Percentiles rank a stretch among this genome's conserved stretches.
These are phyloP conservation scores for Tausonia pullulans DNA, from an alignment of 1,284 basidiomycete species.

Conservation along the genomic window DNA sequence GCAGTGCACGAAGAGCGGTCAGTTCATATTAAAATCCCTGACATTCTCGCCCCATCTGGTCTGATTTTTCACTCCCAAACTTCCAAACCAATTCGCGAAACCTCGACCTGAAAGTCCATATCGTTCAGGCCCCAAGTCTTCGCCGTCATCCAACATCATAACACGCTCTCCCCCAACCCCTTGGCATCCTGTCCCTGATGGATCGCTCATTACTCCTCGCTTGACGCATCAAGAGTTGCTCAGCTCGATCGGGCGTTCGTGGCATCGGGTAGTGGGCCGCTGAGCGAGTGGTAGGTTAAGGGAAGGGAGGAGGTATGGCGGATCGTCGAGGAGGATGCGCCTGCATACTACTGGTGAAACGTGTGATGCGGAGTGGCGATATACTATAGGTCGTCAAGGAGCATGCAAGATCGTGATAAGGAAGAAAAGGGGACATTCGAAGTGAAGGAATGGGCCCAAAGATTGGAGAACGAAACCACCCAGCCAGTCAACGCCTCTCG, in stretches of 20 bases:
- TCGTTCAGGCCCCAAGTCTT: conserved; percentile 6
- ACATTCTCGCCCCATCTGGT: not conserved
- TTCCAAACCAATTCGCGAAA: conserved; percentile 3
- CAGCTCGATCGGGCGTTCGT: not conserved
- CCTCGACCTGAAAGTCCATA: not conserved
- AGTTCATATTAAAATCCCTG: not conserved
- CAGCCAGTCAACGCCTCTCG: no score
- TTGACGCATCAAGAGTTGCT: not conserved
- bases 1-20: not conserved
- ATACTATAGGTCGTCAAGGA: no score
- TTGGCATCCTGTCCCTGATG: not conserved
- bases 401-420: no score
- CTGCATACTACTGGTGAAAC: not conserved
- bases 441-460: no score
- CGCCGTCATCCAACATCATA: not conserved
- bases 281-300: not conserved
- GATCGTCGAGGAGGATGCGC: not conserved
- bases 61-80: not conserved
- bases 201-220: not conserved
- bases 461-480: no score
- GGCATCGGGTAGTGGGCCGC: not conserved
- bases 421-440: no score
- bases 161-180: not conserved
- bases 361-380: no score
- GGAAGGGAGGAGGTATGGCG: conserved; percentile 1